Evolutionary conservation across 2,329 filamentous ascomycete genomes (phyloP), one percentile per base, ranked within the genome.

Genomic region (Fusarium lateritium): DNA sequence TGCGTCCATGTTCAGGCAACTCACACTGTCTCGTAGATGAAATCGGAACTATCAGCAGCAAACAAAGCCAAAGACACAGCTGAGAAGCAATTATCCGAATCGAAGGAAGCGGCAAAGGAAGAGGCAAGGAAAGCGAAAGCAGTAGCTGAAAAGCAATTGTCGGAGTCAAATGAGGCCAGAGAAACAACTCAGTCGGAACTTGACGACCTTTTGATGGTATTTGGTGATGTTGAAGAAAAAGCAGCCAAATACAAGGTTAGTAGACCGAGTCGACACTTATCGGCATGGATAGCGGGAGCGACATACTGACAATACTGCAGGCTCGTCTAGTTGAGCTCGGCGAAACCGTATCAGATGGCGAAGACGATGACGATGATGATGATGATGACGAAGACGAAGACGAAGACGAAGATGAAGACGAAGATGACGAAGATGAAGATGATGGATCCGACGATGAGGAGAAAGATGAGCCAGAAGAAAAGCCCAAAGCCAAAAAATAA

Each of bases 141-240:
- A 61, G 81, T 85, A 2, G 85, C 86, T 42, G 53, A 65, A 34
- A 65, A 65, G 26, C 62, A 47, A 24, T 53, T 79, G 17, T 61
- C 63, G 5, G 72, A 77, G 22, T 90, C 87, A 65, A 88, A 90
- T 70, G 85, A 88, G 62, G 89, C 91, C 60, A 89, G 87, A 56
- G 84, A 88, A 64, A 81, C 86, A 2, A 85, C 86, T 7, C 92
- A 95, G 76, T 85, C 87, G 4, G 93, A 96, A 78, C 83, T 95
- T 45, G 93, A 96, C 71, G 93, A 96, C 77, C 83, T 95, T 55
- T 81, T 96, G 36, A 92, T 95, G 82, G 90, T 96, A 7, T 93
- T 94, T 78, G 89, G 88, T 15, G 93, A 96, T 75, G 76, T 94
- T 19, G 93, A 96, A 78, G 91, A 93, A 55, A 95, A 94, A 80